Conservation (phyloP, 2,329 filamentous ascomycete species). For the Akanthomyces dipterigenus region DNA sequence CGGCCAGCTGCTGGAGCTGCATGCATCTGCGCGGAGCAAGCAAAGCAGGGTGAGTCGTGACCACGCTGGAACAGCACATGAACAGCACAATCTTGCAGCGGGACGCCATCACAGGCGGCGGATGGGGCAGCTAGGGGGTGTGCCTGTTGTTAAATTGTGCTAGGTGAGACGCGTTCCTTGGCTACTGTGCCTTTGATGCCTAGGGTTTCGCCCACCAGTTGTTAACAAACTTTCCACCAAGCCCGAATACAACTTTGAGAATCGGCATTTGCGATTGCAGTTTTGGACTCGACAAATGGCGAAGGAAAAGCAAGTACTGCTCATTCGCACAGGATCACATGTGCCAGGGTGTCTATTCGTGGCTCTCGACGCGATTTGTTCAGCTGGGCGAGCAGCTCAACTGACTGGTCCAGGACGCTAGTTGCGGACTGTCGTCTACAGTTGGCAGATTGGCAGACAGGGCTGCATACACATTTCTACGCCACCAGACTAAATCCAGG, state of each 20-base stretch:
- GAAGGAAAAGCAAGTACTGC: not conserved
- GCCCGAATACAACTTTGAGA: too few relatives aligned
- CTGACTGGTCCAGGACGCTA: not conserved
- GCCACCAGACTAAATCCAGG: conserved; percentile 1
- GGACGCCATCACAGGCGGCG: not conserved
- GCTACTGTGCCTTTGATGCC: not conserved
- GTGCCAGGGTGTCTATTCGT: not conserved
- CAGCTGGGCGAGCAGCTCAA: not conserved
- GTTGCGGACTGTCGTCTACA: not conserved
- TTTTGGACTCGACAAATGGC: not conserved
- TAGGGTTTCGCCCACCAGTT: not conserved
- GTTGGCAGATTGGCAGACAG: not conserved
- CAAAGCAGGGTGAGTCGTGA: not conserved
- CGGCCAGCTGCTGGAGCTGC: not conserved
- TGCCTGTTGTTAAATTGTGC: not conserved
- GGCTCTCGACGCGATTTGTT: not conserved
- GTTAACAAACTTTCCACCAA: not conserved
- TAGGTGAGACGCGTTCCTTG: not conserved
- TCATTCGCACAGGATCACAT: not conserved
- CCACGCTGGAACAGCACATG: not conserved
- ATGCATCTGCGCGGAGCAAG: not conserved
- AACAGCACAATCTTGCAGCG: not conserved
- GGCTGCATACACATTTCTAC: not conserved
- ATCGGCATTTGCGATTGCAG: not conserved
- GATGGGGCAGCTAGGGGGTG: not conserved